A percentile compares a stretch with the other conserved stretches of the same genome.
Evolutionary conservation across 306 rosid species (phyloP).

Genomic region (Comarum palustre): DNA sequence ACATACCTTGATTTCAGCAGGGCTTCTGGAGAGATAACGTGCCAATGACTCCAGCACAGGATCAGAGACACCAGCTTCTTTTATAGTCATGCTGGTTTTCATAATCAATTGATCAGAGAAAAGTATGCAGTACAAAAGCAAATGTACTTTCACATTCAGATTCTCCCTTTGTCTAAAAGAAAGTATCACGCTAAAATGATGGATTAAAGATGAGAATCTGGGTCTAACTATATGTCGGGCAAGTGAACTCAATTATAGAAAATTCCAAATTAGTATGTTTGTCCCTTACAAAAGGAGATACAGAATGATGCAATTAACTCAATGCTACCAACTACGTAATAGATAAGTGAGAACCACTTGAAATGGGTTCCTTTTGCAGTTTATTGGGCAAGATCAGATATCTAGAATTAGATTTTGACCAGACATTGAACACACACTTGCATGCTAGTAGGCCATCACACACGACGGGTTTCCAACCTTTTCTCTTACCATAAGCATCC

Average conservation of each 20-base stretch:
- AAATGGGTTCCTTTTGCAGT: background rate
- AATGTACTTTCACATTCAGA: background rate
- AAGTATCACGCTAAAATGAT: background rate
- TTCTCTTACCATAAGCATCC: background rate
- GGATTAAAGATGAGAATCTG: background rate
- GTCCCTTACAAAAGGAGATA: background rate
- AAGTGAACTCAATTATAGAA: background rate
- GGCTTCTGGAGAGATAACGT: constrained; percentile 71
- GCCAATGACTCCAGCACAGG: constrained; percentile 68
- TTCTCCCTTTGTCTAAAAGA: background rate
- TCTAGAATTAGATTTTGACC: background rate
- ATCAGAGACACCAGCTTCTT: constrained; percentile 72
- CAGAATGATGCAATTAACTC: constrained; percentile 1
- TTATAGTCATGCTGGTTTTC: constrained; percentile 65
- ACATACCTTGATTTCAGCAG: constrained; percentile 72
- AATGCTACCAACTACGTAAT: background rate
- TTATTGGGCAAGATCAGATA: background rate
- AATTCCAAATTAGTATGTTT: background rate
- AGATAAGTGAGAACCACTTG: background rate
- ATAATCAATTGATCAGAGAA: constrained; percentile 29
- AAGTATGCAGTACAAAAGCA: constrained; percentile 12
- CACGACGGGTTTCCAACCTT: background rate
- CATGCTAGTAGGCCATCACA: background rate
- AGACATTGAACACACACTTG: background rate
- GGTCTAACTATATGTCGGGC: background rate